phyloP scores from a whole-genome alignment of 805 yeast genomes.

The Sugiyamaella valdiviana region DNA sequence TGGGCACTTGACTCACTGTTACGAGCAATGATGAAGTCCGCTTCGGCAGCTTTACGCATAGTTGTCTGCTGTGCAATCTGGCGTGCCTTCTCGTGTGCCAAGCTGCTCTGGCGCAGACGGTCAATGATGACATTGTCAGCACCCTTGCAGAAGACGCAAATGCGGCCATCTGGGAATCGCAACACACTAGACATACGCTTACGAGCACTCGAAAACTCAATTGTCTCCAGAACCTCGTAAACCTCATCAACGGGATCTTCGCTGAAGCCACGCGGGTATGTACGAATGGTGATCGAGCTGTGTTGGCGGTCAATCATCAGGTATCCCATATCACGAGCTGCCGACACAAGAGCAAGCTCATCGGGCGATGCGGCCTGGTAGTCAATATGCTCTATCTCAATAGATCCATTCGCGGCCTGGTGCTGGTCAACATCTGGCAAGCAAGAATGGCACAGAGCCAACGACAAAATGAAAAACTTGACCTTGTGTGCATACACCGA shows the following conservation, averaged over 20 bases:
- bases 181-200: conserved; percentile 93
- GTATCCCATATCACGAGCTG: conserved; percentile 92
- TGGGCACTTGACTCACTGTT: conserved; percentile 44
- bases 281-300: conserved; percentile 55
- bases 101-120: conserved; percentile 48
- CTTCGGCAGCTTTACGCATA: conserved; percentile 69
- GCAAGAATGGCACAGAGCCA: conserved; percentile 88
- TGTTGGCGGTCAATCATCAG: conserved; percentile 68
- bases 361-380: conserved; percentile 97
- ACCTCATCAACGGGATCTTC: conserved; percentile 54
- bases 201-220: conserved; percentile 81
- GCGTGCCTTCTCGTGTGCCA: conserved; percentile 59
- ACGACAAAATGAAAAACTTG: conserved; percentile 67
- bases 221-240: conserved; percentile 69
- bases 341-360: conserved; percentile 86
- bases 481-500: conserved; percentile 65
- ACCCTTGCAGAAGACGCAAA: conserved; percentile 84
- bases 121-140: conserved; percentile 90
- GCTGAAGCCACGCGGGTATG: conserved; percentile 80
- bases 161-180: conserved; percentile 64
- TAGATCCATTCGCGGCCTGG: conserved; percentile 25
- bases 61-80: conserved; percentile 54
- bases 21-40: conserved; percentile 51
- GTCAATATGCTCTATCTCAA: conserved; percentile 48
- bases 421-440: conserved; percentile 45